These are phyloP conservation scores for Talaromyces proteolyticus DNA, from an alignment of 495 filamentous ascomycete genomes.

Conservation along the genomic window DNA sequence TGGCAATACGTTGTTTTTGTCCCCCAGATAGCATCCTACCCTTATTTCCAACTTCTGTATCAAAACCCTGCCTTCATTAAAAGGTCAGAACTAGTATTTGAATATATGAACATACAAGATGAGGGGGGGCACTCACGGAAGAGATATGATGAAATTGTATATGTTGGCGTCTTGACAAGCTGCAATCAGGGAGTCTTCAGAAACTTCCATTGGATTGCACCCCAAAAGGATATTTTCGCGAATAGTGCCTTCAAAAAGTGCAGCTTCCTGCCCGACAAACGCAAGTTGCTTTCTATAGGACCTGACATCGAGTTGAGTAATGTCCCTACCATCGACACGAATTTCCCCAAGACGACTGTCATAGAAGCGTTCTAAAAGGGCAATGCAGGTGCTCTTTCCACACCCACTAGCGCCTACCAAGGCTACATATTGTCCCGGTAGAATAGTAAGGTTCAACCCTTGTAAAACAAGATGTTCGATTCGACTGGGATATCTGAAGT, in stretches of 20 bases:
- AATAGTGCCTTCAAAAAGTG: constrained; percentile 74
- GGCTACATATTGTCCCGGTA: constrained; percentile 73
- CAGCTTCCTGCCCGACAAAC: constrained; percentile 82
- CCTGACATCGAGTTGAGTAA: constrained; percentile 67
- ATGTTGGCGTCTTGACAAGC: constrained; percentile 88
- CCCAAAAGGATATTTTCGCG: constrained; percentile 67
- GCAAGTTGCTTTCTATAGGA: constrained; percentile 71
- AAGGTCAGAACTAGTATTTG: constrained; percentile 29
- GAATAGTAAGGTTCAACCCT: constrained; percentile 66
- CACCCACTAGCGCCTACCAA: constrained; percentile 79
- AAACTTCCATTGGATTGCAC: constrained; percentile 52
- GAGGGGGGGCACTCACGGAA: constrained; percentile 36
- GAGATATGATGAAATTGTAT: constrained; percentile 79
- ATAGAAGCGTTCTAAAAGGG: constrained; percentile 79
- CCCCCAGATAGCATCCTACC: constrained; percentile 27
- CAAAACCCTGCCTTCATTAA: constrained; percentile 21
- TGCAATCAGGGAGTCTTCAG: constrained; percentile 63
- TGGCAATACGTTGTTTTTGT: constrained; percentile 43
- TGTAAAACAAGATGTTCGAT: constrained; percentile 77
- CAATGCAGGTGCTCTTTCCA: constrained; percentile 79
- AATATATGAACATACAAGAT: not conserved
- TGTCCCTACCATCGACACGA: constrained; percentile 68
- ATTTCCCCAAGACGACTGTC: constrained; percentile 67
- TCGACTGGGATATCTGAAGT: constrained; percentile 76
- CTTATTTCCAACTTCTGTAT: constrained; percentile 12